Evolutionary conservation across 2,329 filamentous ascomycete species (phyloP).

Genomic region (Sporothrix humicola): DNA sequence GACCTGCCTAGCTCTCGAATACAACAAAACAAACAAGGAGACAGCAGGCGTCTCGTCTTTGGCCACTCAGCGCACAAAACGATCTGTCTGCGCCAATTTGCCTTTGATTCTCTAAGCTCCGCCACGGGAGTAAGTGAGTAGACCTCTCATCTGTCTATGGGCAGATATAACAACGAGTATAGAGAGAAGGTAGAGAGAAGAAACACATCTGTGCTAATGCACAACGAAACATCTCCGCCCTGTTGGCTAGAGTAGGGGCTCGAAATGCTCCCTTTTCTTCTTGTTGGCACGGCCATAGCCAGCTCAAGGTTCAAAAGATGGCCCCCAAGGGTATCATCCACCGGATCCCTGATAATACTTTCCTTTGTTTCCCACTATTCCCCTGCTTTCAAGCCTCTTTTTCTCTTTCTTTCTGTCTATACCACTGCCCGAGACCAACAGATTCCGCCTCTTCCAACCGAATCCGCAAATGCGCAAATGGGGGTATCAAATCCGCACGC

Average conservation of each 20-base stretch:
- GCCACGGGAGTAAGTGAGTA: background rate
- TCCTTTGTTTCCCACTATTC: conserved; percentile 8
- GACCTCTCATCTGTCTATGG: conserved; percentile 41
- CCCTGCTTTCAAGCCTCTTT: background rate
- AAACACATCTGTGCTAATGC: conserved; percentile 12
- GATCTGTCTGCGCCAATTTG: background rate
- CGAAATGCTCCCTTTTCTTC: background rate
- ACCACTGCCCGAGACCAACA: background rate
- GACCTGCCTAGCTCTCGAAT: background rate
- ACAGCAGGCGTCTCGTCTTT: background rate
- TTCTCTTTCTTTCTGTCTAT: background rate
- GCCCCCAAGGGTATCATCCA: background rate
- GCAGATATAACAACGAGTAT: conserved; percentile 23
- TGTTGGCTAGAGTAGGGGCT: background rate
- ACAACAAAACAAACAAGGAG: conserved; percentile 9
- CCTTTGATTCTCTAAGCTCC: background rate
- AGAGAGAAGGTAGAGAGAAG: background rate
- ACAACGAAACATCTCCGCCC: background rate
- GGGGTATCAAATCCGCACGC: background rate
- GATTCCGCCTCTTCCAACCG: background rate
- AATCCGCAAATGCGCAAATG: background rate
- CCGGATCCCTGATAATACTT: background rate
- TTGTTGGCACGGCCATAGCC: background rate
- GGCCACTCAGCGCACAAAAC: conserved; percentile 19
- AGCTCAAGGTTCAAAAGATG: background rate